phyloP scores from a whole-genome alignment of 1,284 basidiomycete genomes.

The Pseudozyma pruni region DNA sequence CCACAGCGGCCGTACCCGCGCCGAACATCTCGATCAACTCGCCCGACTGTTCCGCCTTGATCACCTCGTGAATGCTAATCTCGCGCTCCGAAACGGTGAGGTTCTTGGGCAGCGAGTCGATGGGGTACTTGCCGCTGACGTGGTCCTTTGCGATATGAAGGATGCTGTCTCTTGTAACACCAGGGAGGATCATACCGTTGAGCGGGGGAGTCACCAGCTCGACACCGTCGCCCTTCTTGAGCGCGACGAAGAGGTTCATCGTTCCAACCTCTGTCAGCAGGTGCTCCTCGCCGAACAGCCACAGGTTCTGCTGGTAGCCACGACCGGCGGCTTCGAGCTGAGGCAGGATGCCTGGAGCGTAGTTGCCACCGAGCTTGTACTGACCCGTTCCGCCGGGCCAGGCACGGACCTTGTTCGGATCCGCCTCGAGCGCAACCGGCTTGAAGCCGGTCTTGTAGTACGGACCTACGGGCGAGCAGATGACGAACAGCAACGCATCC shows the following conservation, averaged over 20 bases:
- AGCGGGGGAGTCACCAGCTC: constrained; percentile 76
- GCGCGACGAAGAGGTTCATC: constrained; percentile 94
- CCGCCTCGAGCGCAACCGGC: constrained; percentile 90
- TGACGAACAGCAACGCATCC: constrained; percentile 92
- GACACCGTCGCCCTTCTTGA: constrained; percentile 78
- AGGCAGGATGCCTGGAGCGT: constrained; percentile 70
- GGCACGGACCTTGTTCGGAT: constrained; percentile 79
- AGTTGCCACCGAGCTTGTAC: constrained; percentile 67
- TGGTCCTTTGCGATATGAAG: constrained; percentile 84
- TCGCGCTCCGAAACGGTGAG: constrained; percentile 83
- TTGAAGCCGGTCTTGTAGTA: constrained; percentile 97
- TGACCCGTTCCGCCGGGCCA: constrained; percentile 66
- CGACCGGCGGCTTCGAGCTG: constrained; percentile 83
- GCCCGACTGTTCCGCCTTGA: constrained; percentile 77
- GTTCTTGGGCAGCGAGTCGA: constrained; percentile 68
- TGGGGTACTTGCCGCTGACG: constrained; percentile 72
- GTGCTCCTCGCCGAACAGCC: constrained; percentile 75
- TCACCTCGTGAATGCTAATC: constrained; percentile 88
- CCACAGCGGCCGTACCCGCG: constrained; percentile 76
- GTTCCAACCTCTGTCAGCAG: constrained; percentile 75
- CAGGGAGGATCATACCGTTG: constrained; percentile 94
- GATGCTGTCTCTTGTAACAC: constrained; percentile 88
- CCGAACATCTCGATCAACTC: constrained; percentile 91
- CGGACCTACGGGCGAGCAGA: constrained; percentile 82
- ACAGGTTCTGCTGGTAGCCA: constrained; percentile 94